Evolutionary conservation across 2,329 filamentous ascomycete genomes (phyloP).

Genomic region (Colletotrichum tabaci): DNA sequence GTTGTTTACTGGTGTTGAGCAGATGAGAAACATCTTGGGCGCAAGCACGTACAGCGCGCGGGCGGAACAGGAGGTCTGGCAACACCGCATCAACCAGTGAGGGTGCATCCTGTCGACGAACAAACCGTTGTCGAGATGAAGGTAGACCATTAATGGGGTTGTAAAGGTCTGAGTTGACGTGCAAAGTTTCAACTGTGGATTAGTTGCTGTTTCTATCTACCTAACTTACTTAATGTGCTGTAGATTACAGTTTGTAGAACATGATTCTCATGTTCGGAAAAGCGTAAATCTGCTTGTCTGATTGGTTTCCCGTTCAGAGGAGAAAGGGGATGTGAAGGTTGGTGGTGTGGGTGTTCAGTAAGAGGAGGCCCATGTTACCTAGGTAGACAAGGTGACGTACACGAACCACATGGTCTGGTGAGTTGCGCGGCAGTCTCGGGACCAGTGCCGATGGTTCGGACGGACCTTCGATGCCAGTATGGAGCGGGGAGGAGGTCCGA

Average conservation of each 20-base stretch:
- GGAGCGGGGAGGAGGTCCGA: neutral
- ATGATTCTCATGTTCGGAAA: no score
- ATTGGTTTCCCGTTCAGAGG: no score
- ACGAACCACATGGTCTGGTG: neutral
- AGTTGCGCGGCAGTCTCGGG: neutral
- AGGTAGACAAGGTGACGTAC: neutral
- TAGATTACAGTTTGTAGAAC: no score
- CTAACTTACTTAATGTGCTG: no score
- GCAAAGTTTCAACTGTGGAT: no score
- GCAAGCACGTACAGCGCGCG: constrained; percentile 62
- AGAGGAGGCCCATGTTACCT: neutral
- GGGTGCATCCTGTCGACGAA: neutral
- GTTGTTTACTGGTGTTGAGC: constrained; percentile 58
- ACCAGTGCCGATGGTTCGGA: neutral
- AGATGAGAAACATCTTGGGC: constrained; percentile 63
- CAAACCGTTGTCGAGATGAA: no score
- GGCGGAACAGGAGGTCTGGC: constrained; percentile 62
- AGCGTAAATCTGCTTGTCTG: no score
- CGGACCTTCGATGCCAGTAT: neutral
- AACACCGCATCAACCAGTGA: constrained; percentile 60
- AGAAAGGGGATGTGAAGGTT: neutral
- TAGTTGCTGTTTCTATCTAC: no score
- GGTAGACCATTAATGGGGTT: no score
- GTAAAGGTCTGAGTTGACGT: no score
- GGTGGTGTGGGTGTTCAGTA: neutral